Percentiles rank a stretch among this genome's conserved stretches.
phyloP scores from a whole-genome alignment of 164 flowering plant genomes.

The Liriodendron chinense region DNA sequence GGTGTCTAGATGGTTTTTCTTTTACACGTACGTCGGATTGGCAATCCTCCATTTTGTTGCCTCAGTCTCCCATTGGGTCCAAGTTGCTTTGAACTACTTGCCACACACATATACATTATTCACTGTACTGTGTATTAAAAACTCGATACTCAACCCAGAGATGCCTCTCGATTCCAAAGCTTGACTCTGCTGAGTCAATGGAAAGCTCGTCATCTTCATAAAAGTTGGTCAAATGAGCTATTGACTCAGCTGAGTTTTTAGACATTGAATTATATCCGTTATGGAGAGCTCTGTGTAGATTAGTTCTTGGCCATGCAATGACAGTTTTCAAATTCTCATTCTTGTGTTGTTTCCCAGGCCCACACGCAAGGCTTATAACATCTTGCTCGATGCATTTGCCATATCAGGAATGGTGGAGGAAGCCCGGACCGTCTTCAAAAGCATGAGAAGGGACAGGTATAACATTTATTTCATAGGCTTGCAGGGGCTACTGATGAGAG shows the following conservation, averaged over 20 bases:
- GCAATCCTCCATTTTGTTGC: no score
- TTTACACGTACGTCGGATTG: no score
- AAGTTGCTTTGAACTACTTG: no score
- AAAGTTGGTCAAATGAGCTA: background rate
- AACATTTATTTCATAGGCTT: background rate
- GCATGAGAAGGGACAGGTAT: constrained; percentile 96
- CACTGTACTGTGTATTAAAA: no score
- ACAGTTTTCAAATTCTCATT: background rate
- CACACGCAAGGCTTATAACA: constrained; percentile 86
- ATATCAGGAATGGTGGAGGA: constrained; percentile 96
- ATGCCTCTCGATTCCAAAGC: no score
- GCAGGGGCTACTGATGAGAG: background rate
- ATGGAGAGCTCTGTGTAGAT: background rate
- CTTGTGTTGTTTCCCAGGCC: constrained; percentile 50
- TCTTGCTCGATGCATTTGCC: constrained; percentile 95
- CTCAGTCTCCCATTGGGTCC: no score
- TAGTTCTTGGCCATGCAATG: background rate
- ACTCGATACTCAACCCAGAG: no score
- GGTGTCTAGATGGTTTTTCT: no score
- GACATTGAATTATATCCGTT: background rate
- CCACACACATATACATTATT: no score
- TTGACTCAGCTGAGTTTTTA: background rate
- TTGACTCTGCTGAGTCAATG: no score
- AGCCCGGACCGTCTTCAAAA: constrained; percentile 78
- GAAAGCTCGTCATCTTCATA: no score